phyloP scores from a whole-genome alignment of 1,139 yeast species.

The Debaryomyces udenii region DNA sequence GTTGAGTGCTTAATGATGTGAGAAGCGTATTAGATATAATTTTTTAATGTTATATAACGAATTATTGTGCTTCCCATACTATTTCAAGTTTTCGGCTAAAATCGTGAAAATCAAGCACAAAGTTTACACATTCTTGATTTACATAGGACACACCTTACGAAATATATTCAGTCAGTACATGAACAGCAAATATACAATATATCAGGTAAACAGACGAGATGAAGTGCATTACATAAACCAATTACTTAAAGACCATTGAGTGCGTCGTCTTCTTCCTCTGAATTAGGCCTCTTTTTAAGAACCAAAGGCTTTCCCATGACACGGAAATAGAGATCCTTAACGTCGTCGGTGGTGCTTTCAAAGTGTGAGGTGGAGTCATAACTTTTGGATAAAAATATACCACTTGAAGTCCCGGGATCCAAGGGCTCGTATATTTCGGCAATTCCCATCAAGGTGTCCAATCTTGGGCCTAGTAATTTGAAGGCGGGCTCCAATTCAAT shows the following conservation, averaged over 20 bases:
- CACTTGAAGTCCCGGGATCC: conserved; percentile 78
- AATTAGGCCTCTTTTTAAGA: conserved; percentile 70
- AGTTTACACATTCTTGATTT: no score
- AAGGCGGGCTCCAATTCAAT: conserved; percentile 93
- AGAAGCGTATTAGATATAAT: no score
- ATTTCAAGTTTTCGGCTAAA: no score
- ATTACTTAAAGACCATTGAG: conserved; percentile 27
- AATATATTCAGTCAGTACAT: no score
- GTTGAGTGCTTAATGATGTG: no score
- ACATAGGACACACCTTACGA: no score
- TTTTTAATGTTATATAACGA: no score
- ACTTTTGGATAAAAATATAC: conserved; percentile 81
- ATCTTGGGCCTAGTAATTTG: conserved; percentile 75
- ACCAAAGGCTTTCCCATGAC: conserved; percentile 92
- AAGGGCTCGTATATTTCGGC: conserved; percentile 89
- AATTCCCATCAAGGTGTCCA: conserved; percentile 94
- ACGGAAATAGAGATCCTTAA: conserved; percentile 89
- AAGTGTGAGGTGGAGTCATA: conserved; percentile 96
- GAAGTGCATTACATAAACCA: no score
- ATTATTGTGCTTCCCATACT: no score
- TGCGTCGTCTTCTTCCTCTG: conserved; percentile 52
- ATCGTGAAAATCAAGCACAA: no score
- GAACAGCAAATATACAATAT: no score
- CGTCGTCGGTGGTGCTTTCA: conserved; percentile 95
- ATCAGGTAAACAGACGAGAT: no score